These are phyloP conservation scores for Lentinula sp. DNA, from an alignment of 768 basidiomycete genomes.

Conservation along the genomic window DNA sequence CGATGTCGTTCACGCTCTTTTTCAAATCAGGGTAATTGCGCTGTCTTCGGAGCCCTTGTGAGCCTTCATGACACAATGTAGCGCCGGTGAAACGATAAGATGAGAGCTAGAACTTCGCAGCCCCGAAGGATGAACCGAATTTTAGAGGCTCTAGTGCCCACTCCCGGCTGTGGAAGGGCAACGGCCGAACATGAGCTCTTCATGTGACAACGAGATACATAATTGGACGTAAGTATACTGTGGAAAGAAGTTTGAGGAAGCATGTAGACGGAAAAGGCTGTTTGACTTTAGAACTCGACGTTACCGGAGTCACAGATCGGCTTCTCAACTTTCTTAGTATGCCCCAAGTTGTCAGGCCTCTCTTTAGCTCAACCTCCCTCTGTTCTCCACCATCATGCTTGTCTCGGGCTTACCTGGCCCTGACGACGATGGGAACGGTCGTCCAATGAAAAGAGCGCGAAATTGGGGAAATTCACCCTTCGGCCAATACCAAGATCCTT, in stretches of 20 bases:
- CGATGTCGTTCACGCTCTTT: not conserved
- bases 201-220: constrained; percentile 2
- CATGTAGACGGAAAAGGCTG: not conserved
- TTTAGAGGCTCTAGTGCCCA: not conserved
- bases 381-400: constrained; percentile 2
- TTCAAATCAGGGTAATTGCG: not conserved
- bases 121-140: not conserved
- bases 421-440: not conserved
- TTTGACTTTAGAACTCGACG: constrained; percentile 4
- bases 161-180: not conserved
- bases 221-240: not conserved
- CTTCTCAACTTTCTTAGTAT: constrained; percentile 7
- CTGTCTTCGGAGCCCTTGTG: not conserved
- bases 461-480: not conserved
- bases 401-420: not conserved
- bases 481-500: constrained; percentile 2
- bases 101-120: not conserved
- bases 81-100: not conserved
- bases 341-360: not conserved
- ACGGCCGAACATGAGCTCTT: not conserved
- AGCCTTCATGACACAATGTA: not conserved
- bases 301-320: constrained; percentile 3
- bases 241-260: not conserved
- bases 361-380: constrained; percentile 4
- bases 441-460: constrained; percentile 4